These are phyloP conservation scores for Auriscalpium microsporum DNA, from an alignment of 768 basidiomycete genomes.

Conservation along the genomic window DNA sequence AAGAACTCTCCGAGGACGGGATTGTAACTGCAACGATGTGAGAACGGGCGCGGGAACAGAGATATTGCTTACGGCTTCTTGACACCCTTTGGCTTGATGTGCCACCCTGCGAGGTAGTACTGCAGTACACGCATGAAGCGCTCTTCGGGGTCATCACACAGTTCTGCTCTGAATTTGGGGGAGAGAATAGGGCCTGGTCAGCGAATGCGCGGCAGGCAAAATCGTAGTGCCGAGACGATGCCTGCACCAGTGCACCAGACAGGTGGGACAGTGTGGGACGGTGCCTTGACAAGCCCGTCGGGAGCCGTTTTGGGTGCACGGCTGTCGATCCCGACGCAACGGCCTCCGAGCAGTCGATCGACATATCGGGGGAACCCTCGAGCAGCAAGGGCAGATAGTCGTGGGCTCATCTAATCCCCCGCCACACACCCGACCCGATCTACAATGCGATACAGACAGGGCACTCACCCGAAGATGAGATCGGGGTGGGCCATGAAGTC, in stretches of 20 bases:
- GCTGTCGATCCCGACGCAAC: too few species aligned
- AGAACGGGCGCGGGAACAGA: conserved; percentile 3
- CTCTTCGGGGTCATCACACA: conserved; percentile 77
- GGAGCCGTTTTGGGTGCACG: too few species aligned
- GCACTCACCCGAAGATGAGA: conserved; percentile 82
- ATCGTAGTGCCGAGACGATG: too few species aligned
- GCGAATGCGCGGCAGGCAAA: too few species aligned
- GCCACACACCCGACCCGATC: background rate
- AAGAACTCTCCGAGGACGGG: conserved; percentile 97
- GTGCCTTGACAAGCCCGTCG: too few species aligned
- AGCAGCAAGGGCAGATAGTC: too few species aligned
- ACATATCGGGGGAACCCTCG: background rate
- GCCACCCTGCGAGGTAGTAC: conserved; percentile 99
- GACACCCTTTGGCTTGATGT: conserved; percentile 97
- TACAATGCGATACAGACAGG: conserved; percentile 1
- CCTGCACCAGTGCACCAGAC: too few species aligned
- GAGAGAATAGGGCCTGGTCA: background rate
- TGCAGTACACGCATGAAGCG: conserved; percentile 85
- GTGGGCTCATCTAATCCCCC: too few species aligned
- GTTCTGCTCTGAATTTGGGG: conserved; percentile 52
- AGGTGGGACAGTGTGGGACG: too few species aligned
- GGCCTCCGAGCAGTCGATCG: background rate
- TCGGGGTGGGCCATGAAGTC: conserved; percentile 99
- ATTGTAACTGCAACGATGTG: conserved; percentile 61
- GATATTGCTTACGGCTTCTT: conserved; percentile 85